Conservation (phyloP, 2,329 filamentous ascomycete genomes). For the Cytospora leucostoma region DNA sequence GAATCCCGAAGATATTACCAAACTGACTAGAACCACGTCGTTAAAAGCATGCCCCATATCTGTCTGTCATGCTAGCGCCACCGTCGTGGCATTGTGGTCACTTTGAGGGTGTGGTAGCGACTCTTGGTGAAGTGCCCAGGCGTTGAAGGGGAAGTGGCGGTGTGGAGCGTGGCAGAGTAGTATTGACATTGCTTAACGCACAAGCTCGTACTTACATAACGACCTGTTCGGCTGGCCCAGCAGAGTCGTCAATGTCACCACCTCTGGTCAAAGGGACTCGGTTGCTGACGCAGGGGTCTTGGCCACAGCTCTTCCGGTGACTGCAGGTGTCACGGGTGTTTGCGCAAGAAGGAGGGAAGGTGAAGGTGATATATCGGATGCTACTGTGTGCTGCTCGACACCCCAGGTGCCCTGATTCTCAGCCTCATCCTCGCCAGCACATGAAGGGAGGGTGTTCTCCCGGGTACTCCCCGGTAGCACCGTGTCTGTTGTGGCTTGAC, state of each 20-base stretch:
- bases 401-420: background rate
- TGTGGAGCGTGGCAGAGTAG: slow-evolving; percentile 13
- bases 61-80: slow-evolving; percentile 9
- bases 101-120: background rate
- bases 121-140: background rate
- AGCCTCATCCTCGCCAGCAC: background rate
- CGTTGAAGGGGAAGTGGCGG: slow-evolving; percentile 14
- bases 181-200: slow-evolving; percentile 14
- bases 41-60: slow-evolving; percentile 1
- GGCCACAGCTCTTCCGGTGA: background rate
- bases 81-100: background rate
- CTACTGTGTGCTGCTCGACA: background rate
- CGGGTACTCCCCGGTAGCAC: background rate
- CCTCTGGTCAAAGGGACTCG: background rate
- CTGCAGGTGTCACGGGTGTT: background rate
- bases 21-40: background rate
- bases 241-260: background rate
- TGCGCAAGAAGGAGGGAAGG: background rate
- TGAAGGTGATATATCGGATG: background rate
- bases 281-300: background rate
- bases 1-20: background rate
- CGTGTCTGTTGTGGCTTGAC: slow-evolving; percentile 13
- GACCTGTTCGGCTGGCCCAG: background rate
- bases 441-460: background rate
- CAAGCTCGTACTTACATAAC: background rate